Evolutionary conservation across 2,329 filamentous ascomycete species (phyloP).

Genomic region (Trichoderma guizhouense): DNA sequence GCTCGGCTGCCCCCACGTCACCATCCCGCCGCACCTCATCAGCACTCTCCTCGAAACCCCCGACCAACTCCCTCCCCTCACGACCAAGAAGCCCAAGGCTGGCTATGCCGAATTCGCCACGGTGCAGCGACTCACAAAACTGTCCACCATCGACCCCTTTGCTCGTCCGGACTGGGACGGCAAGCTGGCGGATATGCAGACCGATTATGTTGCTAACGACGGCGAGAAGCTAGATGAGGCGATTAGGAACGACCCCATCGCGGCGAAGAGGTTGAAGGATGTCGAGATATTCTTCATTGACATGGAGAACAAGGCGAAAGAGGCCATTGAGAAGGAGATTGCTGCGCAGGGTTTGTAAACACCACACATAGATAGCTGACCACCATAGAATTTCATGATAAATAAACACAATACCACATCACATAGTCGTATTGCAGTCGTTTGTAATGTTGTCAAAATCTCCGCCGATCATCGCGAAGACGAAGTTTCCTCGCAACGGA

Average conservation of each 20-base stretch:
- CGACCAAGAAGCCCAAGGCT: constrained; percentile 6
- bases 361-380: not conserved
- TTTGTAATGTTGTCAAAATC: not conserved
- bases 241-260: constrained; percentile 35
- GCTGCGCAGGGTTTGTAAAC: constrained; percentile 5
- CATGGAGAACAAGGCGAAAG: constrained; percentile 32
- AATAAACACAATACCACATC: not conserved
- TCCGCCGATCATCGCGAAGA: not conserved
- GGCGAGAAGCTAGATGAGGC: constrained; percentile 32
- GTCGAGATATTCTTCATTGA: constrained; percentile 37
- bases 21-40: constrained; percentile 20
- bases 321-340: constrained; percentile 25
- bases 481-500: constrained; percentile 12
- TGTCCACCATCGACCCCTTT: constrained; percentile 39
- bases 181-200: constrained; percentile 35
- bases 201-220: constrained; percentile 43
- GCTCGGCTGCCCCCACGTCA: constrained; percentile 23
- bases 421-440: not conserved
- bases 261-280: constrained; percentile 32
- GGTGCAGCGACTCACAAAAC: constrained; percentile 30
- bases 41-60: constrained; percentile 20
- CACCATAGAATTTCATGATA: not conserved
- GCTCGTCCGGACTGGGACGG: constrained; percentile 35
- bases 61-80: constrained; percentile 7
- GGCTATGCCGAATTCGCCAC: constrained; percentile 24